Percentiles rank a stretch among this genome's conserved stretches.
Conservation (phyloP, 2,329 filamentous ascomycete genomes). For the Pseudogymnoascus pannorum region DNA sequence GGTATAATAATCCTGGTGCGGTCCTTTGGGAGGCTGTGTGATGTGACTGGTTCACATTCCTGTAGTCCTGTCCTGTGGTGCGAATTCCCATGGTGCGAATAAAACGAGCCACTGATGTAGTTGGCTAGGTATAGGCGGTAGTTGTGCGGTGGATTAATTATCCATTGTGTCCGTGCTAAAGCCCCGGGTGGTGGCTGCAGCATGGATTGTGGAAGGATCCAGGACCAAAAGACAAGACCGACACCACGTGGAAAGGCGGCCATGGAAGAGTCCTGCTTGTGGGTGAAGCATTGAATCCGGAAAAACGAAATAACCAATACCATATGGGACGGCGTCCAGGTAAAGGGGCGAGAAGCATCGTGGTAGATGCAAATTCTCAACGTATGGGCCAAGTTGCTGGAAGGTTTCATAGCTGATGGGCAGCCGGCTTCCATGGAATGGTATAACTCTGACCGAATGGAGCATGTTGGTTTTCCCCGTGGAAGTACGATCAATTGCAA, state of each 20-base stretch:
- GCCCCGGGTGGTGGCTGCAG: not conserved
- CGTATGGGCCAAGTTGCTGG: not conserved
- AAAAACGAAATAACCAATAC: not conserved
- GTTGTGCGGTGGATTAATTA: not conserved
- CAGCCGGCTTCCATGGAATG: not conserved
- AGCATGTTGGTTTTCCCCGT: not conserved
- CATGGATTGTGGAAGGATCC: not conserved
- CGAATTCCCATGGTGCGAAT: not conserved
- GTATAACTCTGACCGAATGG: not conserved
- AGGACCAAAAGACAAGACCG: not conserved
- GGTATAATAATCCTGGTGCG: not conserved
- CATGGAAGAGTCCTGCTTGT: no score
- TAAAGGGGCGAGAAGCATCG: not conserved
- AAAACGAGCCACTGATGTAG: not conserved
- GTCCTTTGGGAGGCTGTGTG: not conserved
- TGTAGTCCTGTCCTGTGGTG: not conserved
- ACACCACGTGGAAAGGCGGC: no score
- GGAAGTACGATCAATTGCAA: not conserved
- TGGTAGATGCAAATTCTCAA: not conserved
- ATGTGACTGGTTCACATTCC: not conserved
- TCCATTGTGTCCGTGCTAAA: not conserved
- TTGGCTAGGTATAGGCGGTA: not conserved
- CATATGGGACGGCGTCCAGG: not conserved
- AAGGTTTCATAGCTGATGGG: not conserved
- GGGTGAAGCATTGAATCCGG: no score